A percentile compares a stretch with the other conserved stretches of the same genome.
Evolutionary conservation across 75 land plant genomes (phyloP).

Genomic region (Cupressus sempervirens): DNA sequence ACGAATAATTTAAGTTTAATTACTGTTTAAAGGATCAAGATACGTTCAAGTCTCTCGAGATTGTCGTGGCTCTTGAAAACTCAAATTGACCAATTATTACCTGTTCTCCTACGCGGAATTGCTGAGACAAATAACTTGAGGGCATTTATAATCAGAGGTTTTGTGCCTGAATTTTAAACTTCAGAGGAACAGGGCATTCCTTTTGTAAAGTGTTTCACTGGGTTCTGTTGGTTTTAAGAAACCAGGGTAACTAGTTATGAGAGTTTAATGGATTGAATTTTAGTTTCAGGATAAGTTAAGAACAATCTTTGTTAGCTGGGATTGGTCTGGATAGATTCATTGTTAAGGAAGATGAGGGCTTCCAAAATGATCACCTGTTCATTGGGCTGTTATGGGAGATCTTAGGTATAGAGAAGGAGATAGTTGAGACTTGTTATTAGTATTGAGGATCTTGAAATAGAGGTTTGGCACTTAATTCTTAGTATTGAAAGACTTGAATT

Average conservation of each 20-base stretch:
- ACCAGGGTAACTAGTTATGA: neutral
- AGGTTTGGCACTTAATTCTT: too few species aligned
- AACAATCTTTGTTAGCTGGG: too few species aligned
- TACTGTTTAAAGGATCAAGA: neutral
- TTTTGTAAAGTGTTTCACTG: neutral
- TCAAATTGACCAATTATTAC: neutral
- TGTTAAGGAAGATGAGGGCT: too few species aligned
- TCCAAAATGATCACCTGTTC: too few species aligned
- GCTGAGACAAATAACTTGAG: neutral
- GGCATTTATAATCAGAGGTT: neutral
- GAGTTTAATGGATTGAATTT: neutral
- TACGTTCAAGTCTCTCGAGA: neutral
- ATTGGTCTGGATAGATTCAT: too few species aligned
- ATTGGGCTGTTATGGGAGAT: too few species aligned
- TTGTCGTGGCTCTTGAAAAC: neutral
- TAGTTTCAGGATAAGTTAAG: neutral
- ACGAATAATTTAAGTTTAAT: neutral
- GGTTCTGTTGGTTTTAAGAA: neutral
- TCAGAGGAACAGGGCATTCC: neutral
- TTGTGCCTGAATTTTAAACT: too few species aligned
- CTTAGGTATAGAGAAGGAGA: too few species aligned
- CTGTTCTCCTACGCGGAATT: neutral
- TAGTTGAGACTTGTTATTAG: too few species aligned
- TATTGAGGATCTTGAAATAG: too few species aligned
- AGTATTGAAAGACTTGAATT: too few species aligned